Conservation (phyloP, 495 filamentous ascomycete genomes). For the Lasiosphaeriaceae sp. region DNA sequence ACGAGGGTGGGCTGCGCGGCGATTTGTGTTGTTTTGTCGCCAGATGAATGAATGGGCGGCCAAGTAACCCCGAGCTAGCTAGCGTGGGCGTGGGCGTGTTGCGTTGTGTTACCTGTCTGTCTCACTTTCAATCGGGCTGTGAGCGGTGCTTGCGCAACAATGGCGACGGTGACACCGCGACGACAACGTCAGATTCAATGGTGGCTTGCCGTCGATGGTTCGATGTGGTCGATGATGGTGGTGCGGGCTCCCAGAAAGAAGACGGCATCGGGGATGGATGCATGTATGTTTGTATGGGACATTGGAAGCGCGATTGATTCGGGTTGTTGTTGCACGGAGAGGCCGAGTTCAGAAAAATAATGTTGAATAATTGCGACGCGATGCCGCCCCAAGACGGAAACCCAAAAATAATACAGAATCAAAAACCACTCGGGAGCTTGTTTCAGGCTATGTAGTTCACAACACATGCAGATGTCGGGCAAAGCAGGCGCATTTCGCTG, state of each 20-base stretch:
- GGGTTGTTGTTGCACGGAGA: too few species aligned
- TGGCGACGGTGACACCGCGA: not conserved
- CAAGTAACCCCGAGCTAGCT: too few species aligned
- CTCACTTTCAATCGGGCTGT: not conserved
- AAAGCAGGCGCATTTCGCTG: not conserved
- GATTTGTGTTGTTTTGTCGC: too few species aligned
- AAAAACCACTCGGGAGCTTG: not conserved
- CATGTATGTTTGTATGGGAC: not conserved
- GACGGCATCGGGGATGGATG: not conserved
- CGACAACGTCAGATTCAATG: not conserved
- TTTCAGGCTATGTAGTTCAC: not conserved
- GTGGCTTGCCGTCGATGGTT: not conserved
- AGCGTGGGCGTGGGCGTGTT: too few species aligned
- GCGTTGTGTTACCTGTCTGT: not conserved
- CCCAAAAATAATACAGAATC: not conserved
- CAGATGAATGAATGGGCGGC: too few species aligned
- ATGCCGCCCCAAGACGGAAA: not conserved
- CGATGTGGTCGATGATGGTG: not conserved
- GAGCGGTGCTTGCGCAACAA: not conserved
- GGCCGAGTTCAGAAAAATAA: too few species aligned
- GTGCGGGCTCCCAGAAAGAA: not conserved
- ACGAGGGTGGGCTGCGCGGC: not conserved
- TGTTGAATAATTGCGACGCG: not conserved
- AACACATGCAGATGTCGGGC: conserved; percentile 1
- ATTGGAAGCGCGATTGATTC: not conserved